Percentiles rank a stretch among this genome's conserved stretches.
phyloP scores from a whole-genome alignment of 2,329 filamentous ascomycete genomes.

The Aphanocladium album region DNA sequence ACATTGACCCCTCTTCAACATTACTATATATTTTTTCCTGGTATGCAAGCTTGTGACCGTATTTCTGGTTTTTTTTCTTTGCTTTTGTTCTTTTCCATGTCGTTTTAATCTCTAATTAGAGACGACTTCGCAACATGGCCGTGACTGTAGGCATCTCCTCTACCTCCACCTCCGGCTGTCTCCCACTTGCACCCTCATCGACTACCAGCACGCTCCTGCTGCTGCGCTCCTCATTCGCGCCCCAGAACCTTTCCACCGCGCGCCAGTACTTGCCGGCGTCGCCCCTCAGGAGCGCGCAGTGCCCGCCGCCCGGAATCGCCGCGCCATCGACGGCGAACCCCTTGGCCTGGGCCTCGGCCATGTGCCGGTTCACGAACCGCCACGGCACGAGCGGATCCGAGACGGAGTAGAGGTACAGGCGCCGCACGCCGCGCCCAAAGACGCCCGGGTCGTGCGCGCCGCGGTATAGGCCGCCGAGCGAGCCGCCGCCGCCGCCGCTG shows the following conservation, averaged over 20 bases:
- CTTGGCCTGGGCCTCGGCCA: slow-evolving; percentile 3
- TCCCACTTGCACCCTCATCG: not conserved
- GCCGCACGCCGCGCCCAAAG: not conserved
- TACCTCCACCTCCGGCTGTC: not conserved
- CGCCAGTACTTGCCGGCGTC: slow-evolving; percentile 10
- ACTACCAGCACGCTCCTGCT: not conserved
- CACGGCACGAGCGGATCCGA: slow-evolving; percentile 6
- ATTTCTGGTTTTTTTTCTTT: too few relatives aligned
- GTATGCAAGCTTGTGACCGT: too few relatives aligned
- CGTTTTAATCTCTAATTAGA: not conserved
- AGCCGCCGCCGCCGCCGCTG: too few relatives aligned
- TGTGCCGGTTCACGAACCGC: slow-evolving; percentile 9
- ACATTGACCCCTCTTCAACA: too few relatives aligned
- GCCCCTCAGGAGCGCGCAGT: slow-evolving; percentile 6
- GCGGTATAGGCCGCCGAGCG: slow-evolving; percentile 4
- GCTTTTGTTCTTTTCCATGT: too few relatives aligned
- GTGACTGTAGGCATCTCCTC: not conserved
- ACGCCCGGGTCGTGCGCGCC: not conserved
- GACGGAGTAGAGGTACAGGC: slow-evolving; percentile 11
- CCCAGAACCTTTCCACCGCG: slow-evolving; percentile 4
- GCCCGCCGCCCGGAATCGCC: not conserved
- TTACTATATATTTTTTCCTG: too few relatives aligned
- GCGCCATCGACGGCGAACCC: not conserved
- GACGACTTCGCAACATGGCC: not conserved
- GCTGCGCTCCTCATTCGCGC: not conserved